Evolutionary conservation across 768 basidiomycete species (phyloP).

Genomic region (Pleurotus sapidus): DNA sequence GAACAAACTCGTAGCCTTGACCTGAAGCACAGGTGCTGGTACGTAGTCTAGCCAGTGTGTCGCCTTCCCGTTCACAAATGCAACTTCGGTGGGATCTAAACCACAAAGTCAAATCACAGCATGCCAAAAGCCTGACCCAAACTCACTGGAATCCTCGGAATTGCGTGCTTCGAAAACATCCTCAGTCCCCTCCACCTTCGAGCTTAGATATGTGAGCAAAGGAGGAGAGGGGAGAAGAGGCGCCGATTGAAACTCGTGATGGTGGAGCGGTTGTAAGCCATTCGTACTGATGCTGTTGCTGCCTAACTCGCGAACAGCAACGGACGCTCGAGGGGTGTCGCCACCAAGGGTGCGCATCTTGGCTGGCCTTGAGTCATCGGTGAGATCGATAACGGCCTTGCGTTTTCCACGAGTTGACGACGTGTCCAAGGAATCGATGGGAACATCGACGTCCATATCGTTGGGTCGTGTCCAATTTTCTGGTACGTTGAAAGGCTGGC

Average conservation of each 20-base stretch:
- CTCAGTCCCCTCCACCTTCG: slow-evolving; percentile 61
- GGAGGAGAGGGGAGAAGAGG: slow-evolving; percentile 53
- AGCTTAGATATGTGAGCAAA: slow-evolving; percentile 56
- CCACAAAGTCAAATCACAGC: slow-evolving; percentile 2
- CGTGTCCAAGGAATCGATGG: slow-evolving; percentile 51
- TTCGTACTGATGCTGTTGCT: slow-evolving; percentile 1
- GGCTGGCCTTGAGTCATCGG: slow-evolving; percentile 33
- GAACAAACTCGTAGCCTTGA: slow-evolving; percentile 63
- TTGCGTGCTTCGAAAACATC: slow-evolving; percentile 79
- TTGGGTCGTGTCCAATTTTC: slow-evolving; percentile 29
- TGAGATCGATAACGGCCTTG: slow-evolving; percentile 38
- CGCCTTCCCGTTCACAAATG: slow-evolving; percentile 59
- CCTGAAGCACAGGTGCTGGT: slow-evolving; percentile 62
- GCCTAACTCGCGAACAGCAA: slow-evolving; percentile 55
- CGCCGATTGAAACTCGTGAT: slow-evolving; percentile 12
- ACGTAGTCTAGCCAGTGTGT: slow-evolving; percentile 91
- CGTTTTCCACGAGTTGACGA: slow-evolving; percentile 43
- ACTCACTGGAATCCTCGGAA: slow-evolving; percentile 60
- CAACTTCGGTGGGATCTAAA: slow-evolving; percentile 65
- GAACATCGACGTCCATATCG: slow-evolving; percentile 54
- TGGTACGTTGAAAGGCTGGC: slow-evolving; percentile 43
- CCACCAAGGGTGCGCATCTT: slow-evolving; percentile 67
- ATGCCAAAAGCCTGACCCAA: not conserved
- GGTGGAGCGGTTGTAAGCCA: not conserved
- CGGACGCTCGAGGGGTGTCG: slow-evolving; percentile 48